Base-by-base conservation (phyloP, 2,329 filamentous ascomycete genomes). In the Tolypocladium inflatum region DNA sequence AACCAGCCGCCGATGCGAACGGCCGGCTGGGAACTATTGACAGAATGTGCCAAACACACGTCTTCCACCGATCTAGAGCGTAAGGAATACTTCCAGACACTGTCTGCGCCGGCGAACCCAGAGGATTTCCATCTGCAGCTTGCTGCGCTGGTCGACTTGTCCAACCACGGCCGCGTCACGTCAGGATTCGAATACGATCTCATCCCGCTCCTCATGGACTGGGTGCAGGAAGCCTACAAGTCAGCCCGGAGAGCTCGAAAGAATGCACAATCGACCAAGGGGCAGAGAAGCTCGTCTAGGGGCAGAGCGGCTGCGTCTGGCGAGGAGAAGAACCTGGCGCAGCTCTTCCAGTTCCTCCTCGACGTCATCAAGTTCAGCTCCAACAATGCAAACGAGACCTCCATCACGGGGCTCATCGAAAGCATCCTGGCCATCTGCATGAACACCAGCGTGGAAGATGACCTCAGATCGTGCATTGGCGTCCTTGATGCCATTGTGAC, bases 291-390 rank as follows among this genome's bases (percentile, higher is more conserved):
- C 45, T 65, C 72, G 9, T 60, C 62, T 73, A 80, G 67, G 70
- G 66, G 59, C 39, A 70, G 66, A 62, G 67, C 70, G 9, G 69
- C 73, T 26, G 68, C 68, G 6, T 73, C 74, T 3, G 77, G 74
- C 35, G 84, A 86, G 65, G 85, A 88, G 60, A 79, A 80, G 62
- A 85, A 84, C 64, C 75, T 91, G 56, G 74, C 80, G 2, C 79
- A 82, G 54, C 72, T 91, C 2, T 90, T 91, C 66, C 71, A 76
- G 15, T 88, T 86, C 63, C 78, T 88, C 57, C 79, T 81, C 58
- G 84, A 89, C 61, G 78, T 90, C 57, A 84, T 89, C 73, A 90
- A 89, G 67, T 91, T 89, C 76, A 90, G 87, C 68, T 88, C 85
- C 69, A 87, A 86, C 63, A 79, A 84, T 38, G 84, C 87, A 30